Conservation (phyloP, 139 green algal species). For the Coelastrella sp. region DNA sequence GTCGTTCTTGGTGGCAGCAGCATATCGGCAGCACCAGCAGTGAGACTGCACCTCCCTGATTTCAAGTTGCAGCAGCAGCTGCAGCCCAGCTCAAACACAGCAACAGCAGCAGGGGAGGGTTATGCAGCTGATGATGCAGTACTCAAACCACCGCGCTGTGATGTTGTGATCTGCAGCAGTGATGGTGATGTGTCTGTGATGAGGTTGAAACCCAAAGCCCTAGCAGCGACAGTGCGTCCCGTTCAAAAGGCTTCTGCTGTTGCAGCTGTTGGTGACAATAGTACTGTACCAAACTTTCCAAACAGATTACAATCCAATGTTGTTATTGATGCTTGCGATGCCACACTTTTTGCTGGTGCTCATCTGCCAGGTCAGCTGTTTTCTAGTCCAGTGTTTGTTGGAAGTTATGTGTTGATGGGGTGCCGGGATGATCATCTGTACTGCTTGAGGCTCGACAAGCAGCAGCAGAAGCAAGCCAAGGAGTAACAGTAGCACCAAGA, state of each 20-base stretch:
- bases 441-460: constrained; percentile 43
- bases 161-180: constrained; percentile 21
- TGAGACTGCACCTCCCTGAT: not conserved
- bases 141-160: not conserved
- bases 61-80: not conserved
- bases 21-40: constrained; percentile 35
- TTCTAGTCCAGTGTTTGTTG: constrained; percentile 43
- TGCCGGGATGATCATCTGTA: constrained; percentile 66
- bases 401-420: constrained; percentile 27
- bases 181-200: not conserved
- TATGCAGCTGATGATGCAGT: not conserved
- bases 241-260: not conserved
- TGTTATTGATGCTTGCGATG: not conserved
- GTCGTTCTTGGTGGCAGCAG: not conserved
- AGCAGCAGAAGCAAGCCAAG: not conserved
- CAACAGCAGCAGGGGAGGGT: not conserved
- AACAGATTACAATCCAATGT: not conserved
- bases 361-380: constrained; percentile 51
- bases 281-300: not conserved
- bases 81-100: not conserved
- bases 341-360: not conserved
- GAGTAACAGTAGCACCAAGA: not conserved
- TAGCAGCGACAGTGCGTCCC: not conserved
- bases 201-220: not conserved
- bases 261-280: not conserved